Conservation (phyloP, 257 asterid genomes). For the Nicotiana benthamiana region DNA sequence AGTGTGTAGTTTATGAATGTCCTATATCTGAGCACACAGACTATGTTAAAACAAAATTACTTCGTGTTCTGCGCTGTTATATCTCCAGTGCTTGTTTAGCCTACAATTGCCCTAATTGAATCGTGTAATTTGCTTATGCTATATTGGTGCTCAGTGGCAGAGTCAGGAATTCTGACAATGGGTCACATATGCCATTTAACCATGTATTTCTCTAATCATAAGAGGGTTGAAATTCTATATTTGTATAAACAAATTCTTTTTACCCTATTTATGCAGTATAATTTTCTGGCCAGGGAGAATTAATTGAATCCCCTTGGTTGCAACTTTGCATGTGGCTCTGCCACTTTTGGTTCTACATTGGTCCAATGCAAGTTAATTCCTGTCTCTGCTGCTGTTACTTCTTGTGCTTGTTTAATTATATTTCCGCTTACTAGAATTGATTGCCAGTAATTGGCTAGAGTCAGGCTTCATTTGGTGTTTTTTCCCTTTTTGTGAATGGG, state of each 20-base stretch:
- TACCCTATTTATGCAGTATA: no score
- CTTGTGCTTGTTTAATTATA: neutral
- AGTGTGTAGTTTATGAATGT: no score
- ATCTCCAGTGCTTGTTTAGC: neutral
- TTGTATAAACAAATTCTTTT: no score
- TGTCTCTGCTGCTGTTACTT: neutral
- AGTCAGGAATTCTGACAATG: no score
- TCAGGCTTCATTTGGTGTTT: neutral
- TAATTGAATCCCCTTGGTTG: no score
- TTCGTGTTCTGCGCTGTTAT: neutral
- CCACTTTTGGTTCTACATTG: neutral
- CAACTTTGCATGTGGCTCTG: no score
- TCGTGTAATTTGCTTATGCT: neutral
- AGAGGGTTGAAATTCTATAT: no score
- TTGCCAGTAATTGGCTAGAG: neutral
- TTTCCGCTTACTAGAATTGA: neutral
- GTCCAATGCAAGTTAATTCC: neutral
- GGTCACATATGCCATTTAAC: no score
- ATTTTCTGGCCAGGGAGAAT: no score
- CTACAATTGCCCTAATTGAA: neutral
- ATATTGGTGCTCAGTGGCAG: neutral
- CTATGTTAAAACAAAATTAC: neutral
- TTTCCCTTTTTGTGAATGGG: neutral
- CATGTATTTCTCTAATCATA: no score
- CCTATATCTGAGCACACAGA: neutral